Evolutionary conservation across 192 early-diverging fungal species (phyloP).

Genomic region (Linderina pennispora): DNA sequence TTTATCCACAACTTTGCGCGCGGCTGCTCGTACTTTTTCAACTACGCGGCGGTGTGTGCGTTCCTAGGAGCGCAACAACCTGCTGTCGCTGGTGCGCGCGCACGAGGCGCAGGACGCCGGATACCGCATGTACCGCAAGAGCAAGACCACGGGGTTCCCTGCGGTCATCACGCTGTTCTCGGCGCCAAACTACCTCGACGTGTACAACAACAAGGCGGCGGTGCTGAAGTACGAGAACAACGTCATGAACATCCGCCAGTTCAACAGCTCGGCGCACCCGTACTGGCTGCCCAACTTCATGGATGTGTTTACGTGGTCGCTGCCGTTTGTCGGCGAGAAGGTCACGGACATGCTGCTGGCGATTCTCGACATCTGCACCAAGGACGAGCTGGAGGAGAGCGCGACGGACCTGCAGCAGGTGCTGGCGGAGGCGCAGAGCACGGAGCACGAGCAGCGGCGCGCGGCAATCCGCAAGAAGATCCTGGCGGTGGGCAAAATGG

Average conservation of each 20-base stretch:
- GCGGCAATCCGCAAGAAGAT: constrained; percentile 49
- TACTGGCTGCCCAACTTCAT: constrained; percentile 99
- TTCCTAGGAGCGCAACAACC: constrained; percentile 92
- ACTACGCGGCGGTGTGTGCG: constrained; percentile 85
- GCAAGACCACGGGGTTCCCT: constrained; percentile 86
- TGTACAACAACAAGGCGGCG: constrained; percentile 99
- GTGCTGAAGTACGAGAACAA: constrained; percentile 98
- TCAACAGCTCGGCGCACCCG: constrained; percentile 91
- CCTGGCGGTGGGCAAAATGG: constrained; percentile 85
- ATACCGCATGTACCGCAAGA: constrained; percentile 96
- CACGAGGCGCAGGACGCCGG: constrained; percentile 98
- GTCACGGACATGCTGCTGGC: constrained; percentile 96
- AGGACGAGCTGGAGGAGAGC: constrained; percentile 82
- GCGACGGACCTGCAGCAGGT: constrained; percentile 17
- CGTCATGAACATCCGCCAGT: constrained; percentile 98
- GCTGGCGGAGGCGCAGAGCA: background rate
- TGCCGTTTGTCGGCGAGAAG: constrained; percentile 98
- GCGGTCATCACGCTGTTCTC: constrained; percentile 98
- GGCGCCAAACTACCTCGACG: constrained; percentile 96
- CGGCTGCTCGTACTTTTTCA: constrained; percentile 94
- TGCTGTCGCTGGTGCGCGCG: constrained; percentile 92
- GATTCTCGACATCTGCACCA: constrained; percentile 91
- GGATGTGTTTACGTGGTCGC: constrained; percentile 97
- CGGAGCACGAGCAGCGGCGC: constrained; percentile 55
- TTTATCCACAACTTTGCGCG: constrained; percentile 92